Base-by-base conservation (phyloP, 2,329 filamentous ascomycete species). In the Talaromyces sp. region DNA sequence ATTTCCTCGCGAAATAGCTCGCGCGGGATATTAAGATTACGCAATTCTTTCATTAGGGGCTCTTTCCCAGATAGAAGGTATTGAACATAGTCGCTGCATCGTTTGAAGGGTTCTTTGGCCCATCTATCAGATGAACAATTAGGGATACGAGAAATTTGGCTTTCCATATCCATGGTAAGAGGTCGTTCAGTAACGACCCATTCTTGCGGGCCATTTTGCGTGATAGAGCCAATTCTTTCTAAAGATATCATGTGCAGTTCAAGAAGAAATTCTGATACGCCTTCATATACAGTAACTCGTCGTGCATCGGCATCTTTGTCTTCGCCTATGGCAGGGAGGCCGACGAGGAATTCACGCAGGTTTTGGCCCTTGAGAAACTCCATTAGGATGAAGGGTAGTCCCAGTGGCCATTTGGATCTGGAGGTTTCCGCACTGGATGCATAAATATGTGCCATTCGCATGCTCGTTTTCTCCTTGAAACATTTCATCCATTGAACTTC, bases 151-250 rank as follows among this genome's bases (percentile, higher is more conserved):
- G 24, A 27, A 27, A n/a, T n/a, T 27, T 68, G 0, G 58, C 66
- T 43, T 52, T 75, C 69, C 69, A 76, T 75, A 30, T 72, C 70
- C 43, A 70, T 72, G 16, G 71, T 75, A n/a, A 76, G 57, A 5
- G 73, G 72, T 49, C 70, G 56, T 52, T 54, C 48, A 17, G 62
- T 61, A 46, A 73, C 71, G 14, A 57, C 53, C 70, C 67, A 78
- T 40, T 47, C 47, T 17, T 56, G 58, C 56, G 16, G 53, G 3
- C 52, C n/a, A 27, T 59, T 51, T 55, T 68, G 67, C 27, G 70
- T 71, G 45, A 77, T 72, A 20, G 72, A 67, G 7, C 72, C 70
- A 33, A 75, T 73, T 5, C 44, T 29, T 14, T 57, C 13, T 52
- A 76, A 71, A 1, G 42, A 22, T 22, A 72, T 61, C 19, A 57